Conservation (phyloP, 352 stramenopile species). For the Phytophthora hibernalis region DNA sequence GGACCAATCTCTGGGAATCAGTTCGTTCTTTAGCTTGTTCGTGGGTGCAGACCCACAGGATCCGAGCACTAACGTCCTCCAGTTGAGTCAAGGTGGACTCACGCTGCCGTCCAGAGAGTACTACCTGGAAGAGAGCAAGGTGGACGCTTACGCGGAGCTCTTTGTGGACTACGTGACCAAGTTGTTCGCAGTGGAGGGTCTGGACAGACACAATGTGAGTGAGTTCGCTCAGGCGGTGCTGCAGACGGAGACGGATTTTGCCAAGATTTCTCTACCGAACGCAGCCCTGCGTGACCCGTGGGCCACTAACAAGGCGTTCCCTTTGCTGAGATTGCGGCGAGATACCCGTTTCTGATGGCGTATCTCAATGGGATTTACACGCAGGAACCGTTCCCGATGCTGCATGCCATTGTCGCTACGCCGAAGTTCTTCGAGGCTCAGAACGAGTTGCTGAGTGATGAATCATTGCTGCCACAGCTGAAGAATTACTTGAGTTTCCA, state of each 20-base stretch:
- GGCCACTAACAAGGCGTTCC: slow-evolving; percentile 88
- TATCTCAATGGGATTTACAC: slow-evolving; percentile 62
- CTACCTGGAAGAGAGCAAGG: slow-evolving; percentile 56
- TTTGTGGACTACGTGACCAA: slow-evolving; percentile 59
- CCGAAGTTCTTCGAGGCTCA: slow-evolving; percentile 60
- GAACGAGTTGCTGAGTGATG: slow-evolving; percentile 48
- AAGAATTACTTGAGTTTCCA: slow-evolving; percentile 77
- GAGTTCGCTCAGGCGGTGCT: slow-evolving; percentile 50
- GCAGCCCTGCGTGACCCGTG: slow-evolving; percentile 87
- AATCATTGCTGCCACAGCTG: slow-evolving; percentile 44
- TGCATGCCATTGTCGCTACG: slow-evolving; percentile 55
- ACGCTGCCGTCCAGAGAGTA: slow-evolving; percentile 73
- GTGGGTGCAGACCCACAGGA: slow-evolving; percentile 58
- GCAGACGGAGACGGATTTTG: slow-evolving; percentile 80
- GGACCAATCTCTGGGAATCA: slow-evolving; percentile 51
- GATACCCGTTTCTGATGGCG: slow-evolving; percentile 59
- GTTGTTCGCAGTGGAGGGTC: slow-evolving; percentile 48
- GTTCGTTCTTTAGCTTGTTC: slow-evolving; percentile 58
- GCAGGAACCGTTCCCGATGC: slow-evolving; percentile 43
- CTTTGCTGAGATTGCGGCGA: slow-evolving; percentile 58
- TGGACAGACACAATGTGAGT: slow-evolving; percentile 51
- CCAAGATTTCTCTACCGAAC: slow-evolving; percentile 86
- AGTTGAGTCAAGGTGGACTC: slow-evolving; percentile 61
- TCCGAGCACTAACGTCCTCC: slow-evolving; percentile 52
- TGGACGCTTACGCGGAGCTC: slow-evolving; percentile 46